phyloP scores from a whole-genome alignment of 768 basidiomycete genomes.

The Gyrodon lividus region DNA sequence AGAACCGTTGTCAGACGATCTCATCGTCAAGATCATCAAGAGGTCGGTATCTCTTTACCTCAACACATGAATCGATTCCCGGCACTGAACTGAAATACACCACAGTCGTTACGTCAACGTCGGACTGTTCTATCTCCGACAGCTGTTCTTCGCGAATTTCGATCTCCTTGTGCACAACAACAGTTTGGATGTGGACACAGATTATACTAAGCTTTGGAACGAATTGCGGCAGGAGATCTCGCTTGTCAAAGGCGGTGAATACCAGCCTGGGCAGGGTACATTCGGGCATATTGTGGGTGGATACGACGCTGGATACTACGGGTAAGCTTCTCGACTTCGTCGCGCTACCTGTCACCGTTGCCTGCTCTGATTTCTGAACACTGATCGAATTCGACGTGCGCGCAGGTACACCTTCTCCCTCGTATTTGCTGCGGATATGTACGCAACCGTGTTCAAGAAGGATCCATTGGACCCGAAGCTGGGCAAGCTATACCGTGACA shows the following conservation, averaged over 20 bases:
- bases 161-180: conserved; percentile 26
- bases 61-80: not conserved
- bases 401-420: conserved; percentile 70
- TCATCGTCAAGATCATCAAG: conserved; percentile 75
- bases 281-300: conserved; percentile 80
- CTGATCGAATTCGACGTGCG: not conserved
- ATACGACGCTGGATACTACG: conserved; percentile 68
- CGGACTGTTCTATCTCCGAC: conserved; percentile 66
- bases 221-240: conserved; percentile 66
- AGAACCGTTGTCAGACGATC: conserved; percentile 63
- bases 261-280: conserved; percentile 65
- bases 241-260: conserved; percentile 59
- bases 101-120: conserved; percentile 76
- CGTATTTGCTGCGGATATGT: conserved; percentile 60
- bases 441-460: conserved; percentile 73
- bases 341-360: conserved; percentile 1
- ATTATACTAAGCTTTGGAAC: conserved; percentile 83
- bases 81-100: not conserved
- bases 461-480: conserved; percentile 70
- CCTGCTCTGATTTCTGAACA: not conserved
- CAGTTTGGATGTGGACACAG: conserved; percentile 49
- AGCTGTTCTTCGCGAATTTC: conserved; percentile 68
- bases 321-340: conserved; percentile 32
- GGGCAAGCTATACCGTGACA: conserved; percentile 69
- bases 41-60: conserved; percentile 43